These are phyloP conservation scores for Aegilops bicornis DNA, from an alignment of 176 grass and related monocot genomes.

Conservation along the genomic window DNA sequence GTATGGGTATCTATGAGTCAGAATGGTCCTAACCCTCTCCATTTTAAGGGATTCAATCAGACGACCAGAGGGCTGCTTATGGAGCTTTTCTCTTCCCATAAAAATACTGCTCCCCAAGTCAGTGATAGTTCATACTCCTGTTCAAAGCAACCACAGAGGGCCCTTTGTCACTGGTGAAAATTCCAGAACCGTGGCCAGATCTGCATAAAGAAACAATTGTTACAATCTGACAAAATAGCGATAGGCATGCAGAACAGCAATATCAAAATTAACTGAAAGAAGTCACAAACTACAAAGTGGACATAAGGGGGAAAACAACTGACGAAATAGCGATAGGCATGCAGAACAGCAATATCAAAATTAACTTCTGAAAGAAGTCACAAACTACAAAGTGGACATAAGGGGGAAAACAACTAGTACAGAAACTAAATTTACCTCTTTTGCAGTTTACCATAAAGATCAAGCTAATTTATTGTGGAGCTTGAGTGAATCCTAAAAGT, in stretches of 20 bases:
- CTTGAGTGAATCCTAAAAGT: conserved; percentile 16
- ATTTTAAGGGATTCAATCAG: conserved; percentile 83
- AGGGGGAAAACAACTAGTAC: neutral
- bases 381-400: neutral
- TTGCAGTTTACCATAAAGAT: neutral
- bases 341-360: conserved; percentile 12
- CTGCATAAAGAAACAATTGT: too few species aligned
- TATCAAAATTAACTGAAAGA: neutral
- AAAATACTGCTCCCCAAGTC: too few species aligned
- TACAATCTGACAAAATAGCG: neutral
- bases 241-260: neutral
- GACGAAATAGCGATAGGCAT: neutral
- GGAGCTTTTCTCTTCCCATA: too few species aligned
- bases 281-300: neutral
- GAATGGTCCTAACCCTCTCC: conserved; percentile 84
- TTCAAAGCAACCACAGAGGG: too few species aligned
- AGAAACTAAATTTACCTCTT: neutral
- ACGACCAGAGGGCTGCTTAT: conserved; percentile 40
- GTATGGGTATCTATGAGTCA: conserved; percentile 80
- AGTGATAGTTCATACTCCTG: too few species aligned
- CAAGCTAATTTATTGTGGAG: neutral
- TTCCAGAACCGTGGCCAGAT: too few species aligned
- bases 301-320: neutral
- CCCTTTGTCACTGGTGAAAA: too few species aligned
- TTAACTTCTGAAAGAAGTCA: neutral